Evolutionary conservation across 306 rosid genomes (phyloP).

Genomic region (Cicer cuneatum): DNA sequence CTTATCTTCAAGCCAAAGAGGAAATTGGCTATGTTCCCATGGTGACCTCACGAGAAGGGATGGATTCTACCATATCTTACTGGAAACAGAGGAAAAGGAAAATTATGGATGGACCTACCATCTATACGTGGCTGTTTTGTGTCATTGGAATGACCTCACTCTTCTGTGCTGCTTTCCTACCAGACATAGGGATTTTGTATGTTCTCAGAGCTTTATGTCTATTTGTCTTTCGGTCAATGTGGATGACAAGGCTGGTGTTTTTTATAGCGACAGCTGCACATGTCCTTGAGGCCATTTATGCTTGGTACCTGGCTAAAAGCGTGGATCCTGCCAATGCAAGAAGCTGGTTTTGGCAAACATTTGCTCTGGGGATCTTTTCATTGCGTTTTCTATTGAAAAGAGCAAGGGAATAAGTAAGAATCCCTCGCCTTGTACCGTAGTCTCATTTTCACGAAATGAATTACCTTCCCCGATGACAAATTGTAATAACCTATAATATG

Average conservation of each 20-base stretch:
- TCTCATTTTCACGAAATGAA: neutral
- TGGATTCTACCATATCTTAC: conserved; percentile 81
- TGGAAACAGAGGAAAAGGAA: conserved; percentile 78
- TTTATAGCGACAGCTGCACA: conserved; percentile 53
- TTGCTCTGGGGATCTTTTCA: conserved; percentile 70
- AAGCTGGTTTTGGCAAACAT: conserved; percentile 94
- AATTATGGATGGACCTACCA: conserved; percentile 79
- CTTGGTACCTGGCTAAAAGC: conserved; percentile 75
- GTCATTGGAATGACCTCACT: conserved; percentile 68
- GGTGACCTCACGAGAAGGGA: conserved; percentile 79
- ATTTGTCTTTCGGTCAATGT: conserved; percentile 66
- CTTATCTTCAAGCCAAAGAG: conserved; percentile 86
- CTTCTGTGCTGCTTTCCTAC: conserved; percentile 76
- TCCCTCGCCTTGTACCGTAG: neutral
- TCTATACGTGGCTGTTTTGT: conserved; percentile 67
- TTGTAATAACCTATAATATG: neutral
- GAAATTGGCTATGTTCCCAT: conserved; percentile 86
- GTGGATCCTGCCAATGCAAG: conserved; percentile 77
- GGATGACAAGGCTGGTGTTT: conserved; percentile 59
- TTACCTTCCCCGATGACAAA: neutral
- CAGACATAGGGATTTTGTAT: conserved; percentile 67
- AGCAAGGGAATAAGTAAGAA: conserved; percentile 47
- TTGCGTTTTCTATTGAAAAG: conserved; percentile 76
- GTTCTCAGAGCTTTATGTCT: conserved; percentile 60
- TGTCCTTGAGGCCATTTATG: conserved; percentile 66